Evolutionary conservation across 2,329 filamentous ascomycete genomes (phyloP).

Genomic region (Mycocentrospora acerina): DNA sequence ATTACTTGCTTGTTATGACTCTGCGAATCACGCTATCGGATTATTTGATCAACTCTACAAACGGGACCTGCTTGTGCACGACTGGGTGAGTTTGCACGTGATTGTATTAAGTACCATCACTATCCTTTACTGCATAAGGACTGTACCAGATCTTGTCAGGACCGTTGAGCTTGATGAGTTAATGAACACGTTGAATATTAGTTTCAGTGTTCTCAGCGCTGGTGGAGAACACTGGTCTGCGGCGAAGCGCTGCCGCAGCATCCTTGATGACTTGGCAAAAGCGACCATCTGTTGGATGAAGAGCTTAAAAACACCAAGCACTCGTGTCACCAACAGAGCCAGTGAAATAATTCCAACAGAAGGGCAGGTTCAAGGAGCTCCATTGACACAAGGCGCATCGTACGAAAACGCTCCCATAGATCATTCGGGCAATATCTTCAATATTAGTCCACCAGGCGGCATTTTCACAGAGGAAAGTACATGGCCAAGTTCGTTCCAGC

Average conservation of each 20-base stretch:
- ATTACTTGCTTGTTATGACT: slow-evolving; percentile 53
- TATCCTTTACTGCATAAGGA: slow-evolving; percentile 55
- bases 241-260: slow-evolving; percentile 51
- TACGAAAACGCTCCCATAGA: no score
- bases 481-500: no score
- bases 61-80: slow-evolving; percentile 47
- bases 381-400: no score
- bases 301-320: no score
- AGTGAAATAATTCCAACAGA: no score
- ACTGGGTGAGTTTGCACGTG: slow-evolving; percentile 53
- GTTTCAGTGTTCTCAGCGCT: slow-evolving; percentile 53
- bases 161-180: slow-evolving; percentile 44
- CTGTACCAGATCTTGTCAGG: slow-evolving; percentile 46
- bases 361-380: slow-evolving; percentile 1
- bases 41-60: slow-evolving; percentile 49
- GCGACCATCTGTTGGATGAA: slow-evolving; percentile 6
- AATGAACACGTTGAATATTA: slow-evolving; percentile 45
- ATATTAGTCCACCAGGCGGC: no score
- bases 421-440: no score
- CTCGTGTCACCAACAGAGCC: no score
- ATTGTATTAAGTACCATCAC: slow-evolving; percentile 53
- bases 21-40: slow-evolving; percentile 46
- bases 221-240: slow-evolving; percentile 56
- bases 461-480: no score
- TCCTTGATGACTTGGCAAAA: slow-evolving; percentile 44